Base-by-base conservation (phyloP, 2,329 filamentous ascomycete species). In the Sporothrix mexicana region DNA sequence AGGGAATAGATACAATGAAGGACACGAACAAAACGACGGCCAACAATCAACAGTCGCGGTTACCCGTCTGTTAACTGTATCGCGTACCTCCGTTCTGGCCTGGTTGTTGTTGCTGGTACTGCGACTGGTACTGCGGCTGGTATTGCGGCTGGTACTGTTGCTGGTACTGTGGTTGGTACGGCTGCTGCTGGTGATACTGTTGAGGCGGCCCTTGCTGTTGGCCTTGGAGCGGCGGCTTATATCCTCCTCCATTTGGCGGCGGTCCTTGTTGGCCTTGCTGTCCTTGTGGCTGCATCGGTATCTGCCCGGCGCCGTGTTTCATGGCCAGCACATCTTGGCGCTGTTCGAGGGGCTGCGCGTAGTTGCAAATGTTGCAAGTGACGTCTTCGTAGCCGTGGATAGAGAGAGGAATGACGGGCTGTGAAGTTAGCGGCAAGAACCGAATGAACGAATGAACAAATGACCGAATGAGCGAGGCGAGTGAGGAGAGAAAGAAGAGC, bases 281-380 rank as follows among this genome's bases (percentile, higher is more conserved):
- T 47, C 47, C 76, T 13, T 79, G 80, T 47, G 79, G 77, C 20
- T 80, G 77, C 17, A 78, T 76, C 41, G 79, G 80, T 13, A 81
- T 75, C 79, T 66, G 80, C 78, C 73, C 82, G 80, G 78, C 80
- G 79, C 78, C 81, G 69, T 80, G 81, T 30, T 79, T 80, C 76
- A 89, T 87, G 71, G 83, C 83, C 79, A 85, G 83, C 67, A 90
- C 86, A 74, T 90, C 88, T 13, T 82, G 86, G 15, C 88, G 83
- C 77, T 86, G 84, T 76, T 88, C 84, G 71, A 91, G 84, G 10
- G 89, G 88, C 80, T 95, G 91, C 75, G 88, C 87, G 80, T 93
- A 94, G 79, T 91, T 89, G 86, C 92, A 95, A 80, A 94, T 90
- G 78, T 89, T 86, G 83, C 92, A 95, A 73, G 86, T 84, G 72